Percentiles rank a stretch among this genome's conserved stretches.
phyloP scores from a whole-genome alignment of 495 filamentous ascomycete species.

The Oidiodendron maius region DNA sequence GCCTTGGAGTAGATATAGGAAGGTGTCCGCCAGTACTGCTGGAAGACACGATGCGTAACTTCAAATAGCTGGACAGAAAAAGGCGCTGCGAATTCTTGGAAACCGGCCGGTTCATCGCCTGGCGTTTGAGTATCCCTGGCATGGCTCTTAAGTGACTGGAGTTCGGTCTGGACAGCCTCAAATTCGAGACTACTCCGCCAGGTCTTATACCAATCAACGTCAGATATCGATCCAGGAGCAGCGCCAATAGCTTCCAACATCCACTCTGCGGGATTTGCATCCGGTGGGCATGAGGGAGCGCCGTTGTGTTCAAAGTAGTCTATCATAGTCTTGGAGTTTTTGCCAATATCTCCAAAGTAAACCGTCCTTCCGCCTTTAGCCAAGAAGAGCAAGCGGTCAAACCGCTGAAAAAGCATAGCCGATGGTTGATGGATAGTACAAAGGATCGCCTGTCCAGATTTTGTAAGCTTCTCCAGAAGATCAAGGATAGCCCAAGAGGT shows the following conservation, averaged over 20 bases:
- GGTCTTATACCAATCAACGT: too few relatives aligned
- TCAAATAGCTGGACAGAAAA: slow-evolving; percentile 60
- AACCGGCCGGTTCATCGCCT: too few relatives aligned
- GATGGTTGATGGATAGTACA: slow-evolving; percentile 91
- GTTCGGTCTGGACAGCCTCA: too few relatives aligned
- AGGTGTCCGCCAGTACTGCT: background rate
- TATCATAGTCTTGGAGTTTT: slow-evolving; percentile 53
- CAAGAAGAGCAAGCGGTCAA: slow-evolving; percentile 72
- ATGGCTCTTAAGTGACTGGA: too few relatives aligned
- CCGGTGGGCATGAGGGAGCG: slow-evolving; percentile 16
- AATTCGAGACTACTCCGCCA: too few relatives aligned
- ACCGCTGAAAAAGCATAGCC: slow-evolving; percentile 81
- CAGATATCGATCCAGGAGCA: too few relatives aligned
- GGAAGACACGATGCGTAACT: slow-evolving; percentile 37
- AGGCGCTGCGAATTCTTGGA: background rate
- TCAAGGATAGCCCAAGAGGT: slow-evolving; percentile 79
- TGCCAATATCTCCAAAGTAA: slow-evolving; percentile 68
- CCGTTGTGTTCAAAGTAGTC: slow-evolving; percentile 61
- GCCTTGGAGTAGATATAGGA: slow-evolving; percentile 22
- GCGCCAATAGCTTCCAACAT: slow-evolving; percentile 47
- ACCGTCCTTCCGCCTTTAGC: slow-evolving; percentile 64
- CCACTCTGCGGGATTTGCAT: slow-evolving; percentile 87
- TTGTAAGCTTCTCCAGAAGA: slow-evolving; percentile 76
- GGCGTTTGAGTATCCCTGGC: too few relatives aligned
- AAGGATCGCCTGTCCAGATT: slow-evolving; percentile 78